phyloP scores from a whole-genome alignment of 1,139 yeast species.

The Candida anutae region DNA sequence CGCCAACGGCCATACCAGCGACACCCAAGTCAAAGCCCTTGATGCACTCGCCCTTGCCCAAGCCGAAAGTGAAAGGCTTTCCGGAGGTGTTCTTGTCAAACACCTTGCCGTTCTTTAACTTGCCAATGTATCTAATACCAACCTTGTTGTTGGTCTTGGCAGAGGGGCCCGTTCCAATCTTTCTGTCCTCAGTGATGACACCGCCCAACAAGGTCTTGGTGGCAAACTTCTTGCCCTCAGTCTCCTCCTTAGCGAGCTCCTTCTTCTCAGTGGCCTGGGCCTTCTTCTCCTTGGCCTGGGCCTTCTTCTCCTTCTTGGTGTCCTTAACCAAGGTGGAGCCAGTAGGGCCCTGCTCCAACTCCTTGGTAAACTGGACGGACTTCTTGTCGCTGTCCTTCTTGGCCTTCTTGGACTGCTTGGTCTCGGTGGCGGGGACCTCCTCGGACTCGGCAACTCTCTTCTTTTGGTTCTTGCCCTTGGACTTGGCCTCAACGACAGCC shows the following conservation, averaged over 20 bases:
- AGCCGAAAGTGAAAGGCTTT: constrained; percentile 83
- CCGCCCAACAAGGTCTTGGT: constrained; percentile 88
- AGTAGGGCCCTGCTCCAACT: constrained; percentile 90
- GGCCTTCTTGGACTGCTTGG: constrained; percentile 35
- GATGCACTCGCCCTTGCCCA: constrained; percentile 98
- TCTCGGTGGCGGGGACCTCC: constrained; percentile 18
- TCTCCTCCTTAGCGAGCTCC: constrained; percentile 16
- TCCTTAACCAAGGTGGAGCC: constrained; percentile 37
- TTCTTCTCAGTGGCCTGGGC: constrained; percentile 10
- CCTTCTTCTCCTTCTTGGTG: constrained; percentile 12
- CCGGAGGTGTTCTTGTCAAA: constrained; percentile 97
- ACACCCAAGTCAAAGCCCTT: constrained; percentile 98
- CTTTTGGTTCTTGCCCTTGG: constrained; percentile 27
- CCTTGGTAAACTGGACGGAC: constrained; percentile 81
- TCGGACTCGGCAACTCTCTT: constrained; percentile 22
- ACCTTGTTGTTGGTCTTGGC: constrained; percentile 89
- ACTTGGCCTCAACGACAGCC: constrained; percentile 32
- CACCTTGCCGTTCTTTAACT: constrained; percentile 90
- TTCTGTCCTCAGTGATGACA: constrained; percentile 87
- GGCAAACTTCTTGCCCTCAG: constrained; percentile 37
- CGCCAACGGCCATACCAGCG: constrained; percentile 97
- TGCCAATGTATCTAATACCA: constrained; percentile 96
- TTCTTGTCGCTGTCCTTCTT: constrained; percentile 44
- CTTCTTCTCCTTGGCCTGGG: constrained; percentile 11
- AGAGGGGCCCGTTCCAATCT: constrained; percentile 75